Conservation (phyloP, 202 grass and related monocot genomes). For the Eragrostis tef region DNA sequence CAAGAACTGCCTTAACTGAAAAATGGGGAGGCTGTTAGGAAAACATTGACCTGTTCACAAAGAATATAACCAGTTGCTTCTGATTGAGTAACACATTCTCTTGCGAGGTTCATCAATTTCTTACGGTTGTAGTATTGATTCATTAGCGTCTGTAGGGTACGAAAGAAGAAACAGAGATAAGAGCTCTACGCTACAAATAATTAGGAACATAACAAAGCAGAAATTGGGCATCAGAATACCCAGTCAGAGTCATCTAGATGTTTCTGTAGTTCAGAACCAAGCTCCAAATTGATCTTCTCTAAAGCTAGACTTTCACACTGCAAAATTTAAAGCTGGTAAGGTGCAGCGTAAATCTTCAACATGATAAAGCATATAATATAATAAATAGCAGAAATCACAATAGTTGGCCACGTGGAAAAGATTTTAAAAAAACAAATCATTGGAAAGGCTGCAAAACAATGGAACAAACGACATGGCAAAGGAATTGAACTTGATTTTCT, state of each 20-base stretch:
- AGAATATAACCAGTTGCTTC: slow-evolving; percentile 1
- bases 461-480: too few species aligned
- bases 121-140: not conserved
- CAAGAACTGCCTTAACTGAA: too few species aligned
- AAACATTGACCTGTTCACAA: not conserved
- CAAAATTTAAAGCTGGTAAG: not conserved
- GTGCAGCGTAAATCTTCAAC: not conserved
- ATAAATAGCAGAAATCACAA: not conserved
- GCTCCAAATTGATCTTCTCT: slow-evolving; percentile 12
- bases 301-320: not conserved
- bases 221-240: not conserved
- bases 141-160: not conserved
- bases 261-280: slow-evolving; percentile 7
- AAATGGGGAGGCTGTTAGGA: not conserved
- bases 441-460: too few species aligned
- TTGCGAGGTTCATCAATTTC: not conserved
- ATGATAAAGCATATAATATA: not conserved
- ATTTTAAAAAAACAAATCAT: too few species aligned
- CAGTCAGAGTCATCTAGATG: not conserved
- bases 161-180: not conserved
- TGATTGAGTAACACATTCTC: not conserved
- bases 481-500: too few species aligned
- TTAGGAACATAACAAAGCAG: not conserved
- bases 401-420: too few species aligned
- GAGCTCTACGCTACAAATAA: not conserved